These are phyloP conservation scores for Cystobasidium sp. DNA, from an alignment of 1,284 basidiomycete species.

Conservation along the genomic window DNA sequence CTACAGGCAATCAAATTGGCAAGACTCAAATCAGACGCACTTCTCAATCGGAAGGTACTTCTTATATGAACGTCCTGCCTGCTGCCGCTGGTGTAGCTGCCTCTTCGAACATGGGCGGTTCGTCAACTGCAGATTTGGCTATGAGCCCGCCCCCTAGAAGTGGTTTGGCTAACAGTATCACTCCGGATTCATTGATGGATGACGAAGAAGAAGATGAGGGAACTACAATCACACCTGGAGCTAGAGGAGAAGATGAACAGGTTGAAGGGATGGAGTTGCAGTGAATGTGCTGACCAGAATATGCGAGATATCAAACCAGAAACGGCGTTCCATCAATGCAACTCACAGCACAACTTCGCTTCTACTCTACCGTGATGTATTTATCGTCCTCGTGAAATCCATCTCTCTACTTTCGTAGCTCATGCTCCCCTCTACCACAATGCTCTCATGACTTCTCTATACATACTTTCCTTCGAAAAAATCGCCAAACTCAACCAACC, in stretches of 20 bases:
- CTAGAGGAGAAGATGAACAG: constrained; percentile 24
- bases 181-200: constrained; percentile 30
- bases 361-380: too few relatives aligned
- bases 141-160: constrained; percentile 19
- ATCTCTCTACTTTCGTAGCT: too few relatives aligned
- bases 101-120: constrained; percentile 1
- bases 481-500: too few relatives aligned
- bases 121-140: background rate
- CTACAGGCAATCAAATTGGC: constrained; percentile 40
- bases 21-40: constrained; percentile 38
- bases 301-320: background rate
- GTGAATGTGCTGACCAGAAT: constrained; percentile 4
- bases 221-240: background rate
- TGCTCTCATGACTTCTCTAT: too few relatives aligned
- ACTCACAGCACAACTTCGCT: too few relatives aligned
- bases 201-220: constrained; percentile 22
- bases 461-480: too few relatives aligned
- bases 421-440: too few relatives aligned
- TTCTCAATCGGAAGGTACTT: constrained; percentile 23
- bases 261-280: constrained; percentile 42
- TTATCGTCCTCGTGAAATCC: too few relatives aligned
- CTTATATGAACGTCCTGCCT: background rate
- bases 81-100: constrained; percentile 1
- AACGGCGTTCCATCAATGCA: too few relatives aligned
- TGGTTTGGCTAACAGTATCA: constrained; percentile 23